A percentile compares a stretch with the other conserved stretches of the same genome.
These are phyloP conservation scores for Lodderomyces elongisporus DNA, from an alignment of 1,139 yeast species.

Conservation along the genomic window DNA sequence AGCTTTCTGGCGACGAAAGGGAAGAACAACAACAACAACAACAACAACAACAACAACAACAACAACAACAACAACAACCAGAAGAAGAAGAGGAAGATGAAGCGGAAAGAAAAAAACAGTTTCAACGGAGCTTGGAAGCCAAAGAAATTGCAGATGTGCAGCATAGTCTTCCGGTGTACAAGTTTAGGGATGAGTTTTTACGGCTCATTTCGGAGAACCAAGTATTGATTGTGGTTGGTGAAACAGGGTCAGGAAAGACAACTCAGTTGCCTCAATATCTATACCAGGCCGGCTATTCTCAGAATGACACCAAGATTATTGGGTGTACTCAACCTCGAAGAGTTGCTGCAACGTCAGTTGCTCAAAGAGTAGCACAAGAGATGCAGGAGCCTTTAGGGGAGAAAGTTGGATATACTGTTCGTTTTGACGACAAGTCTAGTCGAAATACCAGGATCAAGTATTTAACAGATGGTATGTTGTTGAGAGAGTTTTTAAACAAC, in stretches of 20 bases:
- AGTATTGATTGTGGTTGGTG: constrained; percentile 86
- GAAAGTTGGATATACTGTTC: constrained; percentile 80
- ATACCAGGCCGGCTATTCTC: constrained; percentile 73
- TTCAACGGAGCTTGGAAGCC: constrained; percentile 8
- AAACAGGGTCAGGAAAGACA: constrained; percentile 97
- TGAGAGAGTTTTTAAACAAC: constrained; percentile 78
- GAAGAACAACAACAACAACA: constrained; percentile 10
- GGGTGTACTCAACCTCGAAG: constrained; percentile 97
- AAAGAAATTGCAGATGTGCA: constrained; percentile 47
- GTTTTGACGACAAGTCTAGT: constrained; percentile 76
- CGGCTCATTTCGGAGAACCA: constrained; percentile 61
- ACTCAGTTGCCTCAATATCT: constrained; percentile 91
- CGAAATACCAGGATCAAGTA: constrained; percentile 69
- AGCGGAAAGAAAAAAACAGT: too few relatives aligned
- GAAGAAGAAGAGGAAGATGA: too few relatives aligned
- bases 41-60: constrained; percentile 8
- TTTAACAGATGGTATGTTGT: constrained; percentile 91
- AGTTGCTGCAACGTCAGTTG: constrained; percentile 94
- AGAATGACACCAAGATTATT: constrained; percentile 42
- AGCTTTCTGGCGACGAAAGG: constrained; percentile 17
- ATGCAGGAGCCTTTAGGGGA: constrained; percentile 66
- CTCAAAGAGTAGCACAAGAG: constrained; percentile 87
- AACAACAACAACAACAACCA: too few relatives aligned
- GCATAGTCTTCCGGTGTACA: constrained; percentile 71
- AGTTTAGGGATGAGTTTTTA: constrained; percentile 58